A percentile compares a stretch with the other conserved stretches of the same genome.
These are phyloP conservation scores for Torrubiella hemipterigena DNA, from an alignment of 2,329 filamentous ascomycete species.

Conservation along the genomic window DNA sequence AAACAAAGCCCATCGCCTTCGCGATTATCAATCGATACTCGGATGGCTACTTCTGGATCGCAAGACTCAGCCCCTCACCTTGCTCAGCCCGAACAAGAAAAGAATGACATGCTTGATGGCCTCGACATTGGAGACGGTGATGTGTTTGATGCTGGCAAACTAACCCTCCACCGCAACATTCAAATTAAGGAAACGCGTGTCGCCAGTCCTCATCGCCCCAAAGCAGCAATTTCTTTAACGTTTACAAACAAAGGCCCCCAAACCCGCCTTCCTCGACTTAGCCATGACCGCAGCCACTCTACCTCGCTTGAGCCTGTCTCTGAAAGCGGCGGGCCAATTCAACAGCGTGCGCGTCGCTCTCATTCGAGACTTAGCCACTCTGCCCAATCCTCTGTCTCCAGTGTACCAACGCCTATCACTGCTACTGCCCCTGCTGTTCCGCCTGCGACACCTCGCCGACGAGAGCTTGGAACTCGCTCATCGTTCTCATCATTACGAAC, in stretches of 20 bases:
- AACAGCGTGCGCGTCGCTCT: conserved; percentile 46
- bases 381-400: conserved; percentile 55
- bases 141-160: conserved; percentile 67
- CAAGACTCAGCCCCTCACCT: conserved; percentile 14
- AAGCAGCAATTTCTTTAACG: conserved; percentile 73
- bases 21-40: conserved; percentile 27
- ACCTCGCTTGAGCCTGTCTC: conserved; percentile 79
- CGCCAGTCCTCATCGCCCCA: conserved; percentile 57
- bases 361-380: conserved; percentile 59
- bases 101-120: conserved; percentile 74
- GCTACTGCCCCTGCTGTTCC: conserved; percentile 39
- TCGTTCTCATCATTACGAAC: conserved; percentile 41
- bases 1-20: conserved; percentile 49
- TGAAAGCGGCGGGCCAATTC: conserved; percentile 68
- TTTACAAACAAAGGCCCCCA: conserved; percentile 69
- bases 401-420: conserved; percentile 49
- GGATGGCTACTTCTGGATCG: conserved; percentile 4
- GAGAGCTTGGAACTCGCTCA: conserved; percentile 43
- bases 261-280: conserved; percentile 72
- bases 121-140: conserved; percentile 80
- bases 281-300: conserved; percentile 59
- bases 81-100: conserved; percentile 28
- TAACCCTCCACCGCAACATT: conserved; percentile 82
- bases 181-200: conserved; percentile 66
- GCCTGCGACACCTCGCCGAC: conserved; percentile 48